A percentile compares a stretch with the other conserved stretches of the same genome.
Conservation (phyloP, 805 yeast species). For the Wickerhamiella lipophila region DNA sequence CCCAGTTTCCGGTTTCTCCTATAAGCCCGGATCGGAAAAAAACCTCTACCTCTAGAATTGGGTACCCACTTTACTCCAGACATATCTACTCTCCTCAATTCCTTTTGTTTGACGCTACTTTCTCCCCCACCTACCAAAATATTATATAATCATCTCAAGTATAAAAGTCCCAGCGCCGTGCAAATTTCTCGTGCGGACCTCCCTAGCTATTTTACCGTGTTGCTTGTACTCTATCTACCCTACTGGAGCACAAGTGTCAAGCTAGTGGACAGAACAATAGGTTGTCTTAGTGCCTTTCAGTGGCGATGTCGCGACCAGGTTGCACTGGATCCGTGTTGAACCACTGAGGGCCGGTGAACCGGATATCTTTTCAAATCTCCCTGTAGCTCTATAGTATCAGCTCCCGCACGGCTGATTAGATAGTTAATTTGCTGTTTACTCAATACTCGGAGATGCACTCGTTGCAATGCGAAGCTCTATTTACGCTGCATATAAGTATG, state of each 20-base stretch:
- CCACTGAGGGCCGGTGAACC: slow-evolving; percentile 26
- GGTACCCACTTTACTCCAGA: too few relatives aligned
- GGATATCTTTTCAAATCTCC: slow-evolving; percentile 16
- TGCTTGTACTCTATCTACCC: slow-evolving; percentile 20
- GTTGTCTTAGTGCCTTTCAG: slow-evolving; percentile 26
- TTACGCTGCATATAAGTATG: too few relatives aligned
- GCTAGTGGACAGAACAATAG: slow-evolving; percentile 17
- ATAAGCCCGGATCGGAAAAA: too few relatives aligned
- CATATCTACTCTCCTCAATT: too few relatives aligned
- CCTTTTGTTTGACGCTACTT: too few relatives aligned
- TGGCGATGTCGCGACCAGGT: slow-evolving; percentile 16
- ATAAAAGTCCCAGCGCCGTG: background rate
- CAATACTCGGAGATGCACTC: too few relatives aligned
- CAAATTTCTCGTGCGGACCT: slow-evolving; percentile 21
- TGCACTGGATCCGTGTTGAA: slow-evolving; percentile 17
- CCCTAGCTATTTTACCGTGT: slow-evolving; percentile 23
- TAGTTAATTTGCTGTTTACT: background rate
- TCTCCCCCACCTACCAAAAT: too few relatives aligned
- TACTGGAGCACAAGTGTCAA: slow-evolving; percentile 24
- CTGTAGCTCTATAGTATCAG: background rate
- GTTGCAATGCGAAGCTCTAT: too few relatives aligned
- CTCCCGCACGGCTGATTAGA: background rate
- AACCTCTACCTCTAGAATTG: too few relatives aligned
- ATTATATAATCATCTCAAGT: background rate
- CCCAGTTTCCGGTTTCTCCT: too few relatives aligned